Conservation (phyloP, 2,329 filamentous ascomycete species). For the Pezicula rhizophila region DNA sequence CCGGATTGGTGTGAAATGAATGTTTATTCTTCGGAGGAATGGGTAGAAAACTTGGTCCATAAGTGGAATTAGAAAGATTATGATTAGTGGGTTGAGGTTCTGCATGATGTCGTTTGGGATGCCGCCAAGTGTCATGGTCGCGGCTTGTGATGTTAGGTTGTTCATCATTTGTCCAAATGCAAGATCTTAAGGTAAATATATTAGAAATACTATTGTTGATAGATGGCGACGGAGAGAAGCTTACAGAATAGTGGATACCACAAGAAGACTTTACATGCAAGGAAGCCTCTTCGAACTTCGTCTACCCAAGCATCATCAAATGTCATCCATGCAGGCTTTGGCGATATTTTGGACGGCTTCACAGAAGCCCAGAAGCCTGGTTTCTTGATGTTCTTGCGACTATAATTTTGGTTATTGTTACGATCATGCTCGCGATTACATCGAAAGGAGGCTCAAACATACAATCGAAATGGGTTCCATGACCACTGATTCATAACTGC, state of each 20-base stretch:
- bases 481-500: conserved; percentile 53
- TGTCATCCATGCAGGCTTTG: conserved; percentile 68
- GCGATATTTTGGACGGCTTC: conserved; percentile 46
- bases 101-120: conserved; percentile 55
- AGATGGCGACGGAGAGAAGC: not conserved
- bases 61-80: conserved; percentile 51
- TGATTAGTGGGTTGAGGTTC: conserved; percentile 53
- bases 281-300: conserved; percentile 50
- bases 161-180: conserved; percentile 62
- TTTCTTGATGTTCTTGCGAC: conserved; percentile 45
- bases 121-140: conserved; percentile 43
- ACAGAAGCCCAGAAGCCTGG: conserved; percentile 53
- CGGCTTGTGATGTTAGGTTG: conserved; percentile 60
- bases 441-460: conserved; percentile 23
- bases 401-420: conserved; percentile 7
- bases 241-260: conserved; percentile 59
- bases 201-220: not conserved
- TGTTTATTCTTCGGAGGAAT: conserved; percentile 40
- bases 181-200: conserved; percentile 27
- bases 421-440: not conserved
- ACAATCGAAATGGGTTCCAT: conserved; percentile 46
- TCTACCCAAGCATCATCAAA: conserved; percentile 76
- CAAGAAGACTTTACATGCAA: conserved; percentile 62
- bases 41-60: conserved; percentile 52
- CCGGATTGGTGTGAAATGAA: conserved; percentile 52